A percentile compares a stretch with the other conserved stretches of the same genome.
Conservation (phyloP, 2,329 filamentous ascomycete species). For the Cephalotrichum gorgonifer region DNA sequence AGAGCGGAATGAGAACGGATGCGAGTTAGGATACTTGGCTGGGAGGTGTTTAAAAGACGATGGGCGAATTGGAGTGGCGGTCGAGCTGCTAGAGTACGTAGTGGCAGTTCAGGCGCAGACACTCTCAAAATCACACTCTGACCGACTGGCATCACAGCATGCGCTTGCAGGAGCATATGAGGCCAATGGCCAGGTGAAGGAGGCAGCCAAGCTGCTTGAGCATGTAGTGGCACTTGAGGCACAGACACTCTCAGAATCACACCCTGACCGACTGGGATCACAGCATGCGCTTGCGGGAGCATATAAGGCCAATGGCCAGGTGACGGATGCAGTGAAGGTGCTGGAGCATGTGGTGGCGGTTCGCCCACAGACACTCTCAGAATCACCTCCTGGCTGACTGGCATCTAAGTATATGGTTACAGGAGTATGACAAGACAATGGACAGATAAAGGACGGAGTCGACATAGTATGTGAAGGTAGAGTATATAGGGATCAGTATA, state of each 20-base stretch:
- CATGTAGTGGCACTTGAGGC: slow-evolving; percentile 9
- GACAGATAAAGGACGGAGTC: too few relatives aligned
- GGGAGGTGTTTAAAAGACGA: neutral
- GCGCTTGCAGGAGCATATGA: slow-evolving; percentile 4
- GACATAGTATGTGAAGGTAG: too few relatives aligned
- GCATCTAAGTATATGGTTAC: neutral
- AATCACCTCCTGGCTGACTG: slow-evolving; percentile 3
- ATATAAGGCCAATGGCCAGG: slow-evolving; percentile 4
- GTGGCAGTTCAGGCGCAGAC: slow-evolving; percentile 6
- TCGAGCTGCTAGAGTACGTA: slow-evolving; percentile 8
- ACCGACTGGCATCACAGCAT: slow-evolving; percentile 3
- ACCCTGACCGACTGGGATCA: neutral
- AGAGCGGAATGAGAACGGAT: neutral
- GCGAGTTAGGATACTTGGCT: neutral
- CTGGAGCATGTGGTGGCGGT: slow-evolving; percentile 8
- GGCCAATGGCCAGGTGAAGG: slow-evolving; percentile 11
- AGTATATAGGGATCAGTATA: too few relatives aligned
- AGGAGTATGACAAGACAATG: too few relatives aligned
- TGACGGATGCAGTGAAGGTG: slow-evolving; percentile 4
- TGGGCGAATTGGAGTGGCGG: slow-evolving; percentile 1
- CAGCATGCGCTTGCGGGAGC: slow-evolving; percentile 1
- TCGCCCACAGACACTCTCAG: slow-evolving; percentile 7
- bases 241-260: slow-evolving; percentile 3
- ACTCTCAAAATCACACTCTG: slow-evolving; percentile 6
- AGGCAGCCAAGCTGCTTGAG: slow-evolving; percentile 14